These are phyloP conservation scores for Streptanthus diversifolius DNA, from an alignment of 345 rosid genomes.

Conservation along the genomic window DNA sequence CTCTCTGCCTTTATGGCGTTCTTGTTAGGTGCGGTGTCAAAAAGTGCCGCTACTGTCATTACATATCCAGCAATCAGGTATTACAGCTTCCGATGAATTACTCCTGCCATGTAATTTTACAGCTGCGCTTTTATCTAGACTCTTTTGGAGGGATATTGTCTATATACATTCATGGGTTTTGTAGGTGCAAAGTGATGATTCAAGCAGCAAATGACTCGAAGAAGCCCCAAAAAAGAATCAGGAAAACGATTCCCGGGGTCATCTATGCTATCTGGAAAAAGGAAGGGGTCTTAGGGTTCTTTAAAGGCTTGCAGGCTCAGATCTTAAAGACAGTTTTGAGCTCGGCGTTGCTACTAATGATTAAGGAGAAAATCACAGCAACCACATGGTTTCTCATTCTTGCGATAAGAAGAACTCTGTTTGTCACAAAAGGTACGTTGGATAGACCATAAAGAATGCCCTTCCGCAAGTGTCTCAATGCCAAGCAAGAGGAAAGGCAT, in stretches of 20 bases:
- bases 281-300: conserved; percentile 81
- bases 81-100: background rate
- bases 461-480: background rate
- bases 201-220: conserved; percentile 68
- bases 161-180: conserved; percentile 7
- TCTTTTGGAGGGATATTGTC: background rate
- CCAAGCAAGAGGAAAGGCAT: conserved; percentile 11
- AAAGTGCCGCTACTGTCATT: conserved; percentile 70
- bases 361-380: conserved; percentile 84
- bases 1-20: conserved; percentile 88
- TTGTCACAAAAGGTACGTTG: conserved; percentile 37
- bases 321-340: conserved; percentile 90
- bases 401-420: conserved; percentile 54
- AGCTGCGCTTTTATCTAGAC: background rate
- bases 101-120: background rate
- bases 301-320: conserved; percentile 87
- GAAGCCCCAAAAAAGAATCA: conserved; percentile 32
- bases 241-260: conserved; percentile 53
- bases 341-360: conserved; percentile 91
- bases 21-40: conserved; percentile 77
- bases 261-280: conserved; percentile 60
- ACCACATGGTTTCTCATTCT: conserved; percentile 77
- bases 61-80: conserved; percentile 98
- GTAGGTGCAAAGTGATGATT: conserved; percentile 86
- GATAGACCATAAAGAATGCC: conserved; percentile 32